Conservation (phyloP, 352 stramenopile genomes). For the Phytophthora parvispora region DNA sequence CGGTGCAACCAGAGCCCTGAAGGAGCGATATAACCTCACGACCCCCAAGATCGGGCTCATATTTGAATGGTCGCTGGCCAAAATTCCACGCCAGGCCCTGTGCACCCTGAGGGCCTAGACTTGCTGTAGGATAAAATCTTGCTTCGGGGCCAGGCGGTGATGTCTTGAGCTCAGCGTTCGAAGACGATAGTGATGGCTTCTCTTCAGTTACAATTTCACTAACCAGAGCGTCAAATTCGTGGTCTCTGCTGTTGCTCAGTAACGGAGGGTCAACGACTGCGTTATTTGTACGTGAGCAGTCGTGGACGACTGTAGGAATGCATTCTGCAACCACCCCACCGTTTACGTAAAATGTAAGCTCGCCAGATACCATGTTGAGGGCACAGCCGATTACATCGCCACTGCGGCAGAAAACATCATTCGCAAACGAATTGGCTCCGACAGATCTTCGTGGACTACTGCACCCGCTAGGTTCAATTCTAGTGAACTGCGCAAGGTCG, state of each 20-base stretch:
- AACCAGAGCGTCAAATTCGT: slow-evolving; percentile 57
- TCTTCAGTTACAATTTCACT: slow-evolving; percentile 49
- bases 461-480: slow-evolving; percentile 15
- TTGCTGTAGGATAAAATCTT: slow-evolving; percentile 42
- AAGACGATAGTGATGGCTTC: neutral
- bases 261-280: too few species aligned
- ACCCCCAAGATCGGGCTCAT: slow-evolving; percentile 29
- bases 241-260: slow-evolving; percentile 9
- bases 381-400: slow-evolving; percentile 73
- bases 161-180: too few species aligned
- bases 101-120: slow-evolving; percentile 61
- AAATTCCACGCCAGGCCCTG: slow-evolving; percentile 83
- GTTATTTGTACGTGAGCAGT: neutral
- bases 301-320: neutral
- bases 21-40: slow-evolving; percentile 44
- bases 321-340: slow-evolving; percentile 42
- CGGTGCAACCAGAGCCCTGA: slow-evolving; percentile 27
- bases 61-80: slow-evolving; percentile 69
- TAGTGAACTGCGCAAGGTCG: slow-evolving; percentile 28
- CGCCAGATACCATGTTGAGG: slow-evolving; percentile 28
- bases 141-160: neutral
- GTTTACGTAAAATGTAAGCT: slow-evolving; percentile 77
- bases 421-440: slow-evolving; percentile 39
- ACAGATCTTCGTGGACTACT: slow-evolving; percentile 46
- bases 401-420: slow-evolving; percentile 57